A percentile compares a stretch with the other conserved stretches of the same genome.
Evolutionary conservation across 257 asterid genomes (phyloP).

Genomic region (Galeopsis tetrahit): DNA sequence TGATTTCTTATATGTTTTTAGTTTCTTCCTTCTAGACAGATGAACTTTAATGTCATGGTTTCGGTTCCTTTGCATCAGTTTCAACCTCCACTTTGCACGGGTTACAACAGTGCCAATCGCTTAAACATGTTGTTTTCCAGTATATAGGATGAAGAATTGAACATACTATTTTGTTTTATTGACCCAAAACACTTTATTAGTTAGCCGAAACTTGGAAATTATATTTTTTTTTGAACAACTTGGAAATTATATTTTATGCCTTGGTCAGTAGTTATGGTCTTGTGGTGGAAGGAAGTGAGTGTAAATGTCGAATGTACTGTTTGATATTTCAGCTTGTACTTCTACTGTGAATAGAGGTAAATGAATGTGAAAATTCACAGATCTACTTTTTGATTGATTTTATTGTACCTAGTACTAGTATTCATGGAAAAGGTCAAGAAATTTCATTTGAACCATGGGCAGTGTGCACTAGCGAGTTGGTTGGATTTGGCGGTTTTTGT

Average conservation of each 20-base stretch:
- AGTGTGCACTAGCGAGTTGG: neutral
- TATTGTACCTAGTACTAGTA: neutral
- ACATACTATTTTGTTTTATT: neutral
- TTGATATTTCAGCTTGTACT: neutral
- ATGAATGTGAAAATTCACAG: neutral
- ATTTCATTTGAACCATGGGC: neutral
- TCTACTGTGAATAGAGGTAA: neutral
- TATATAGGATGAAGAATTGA: neutral
- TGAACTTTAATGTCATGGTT: neutral
- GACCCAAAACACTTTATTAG: neutral
- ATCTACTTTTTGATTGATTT: neutral
- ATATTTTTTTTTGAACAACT: too few relatives aligned
- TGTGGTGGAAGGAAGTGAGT: neutral
- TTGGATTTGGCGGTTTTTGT: neutral
- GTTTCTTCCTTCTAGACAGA: neutral
- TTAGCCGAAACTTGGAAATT: neutral
- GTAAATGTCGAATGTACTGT: neutral
- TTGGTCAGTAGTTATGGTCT: neutral
- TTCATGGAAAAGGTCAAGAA: neutral
- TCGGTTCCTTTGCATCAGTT: neutral
- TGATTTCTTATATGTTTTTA: neutral
- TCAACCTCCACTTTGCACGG: neutral
- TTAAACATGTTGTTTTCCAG: neutral
- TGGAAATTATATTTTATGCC: neutral
- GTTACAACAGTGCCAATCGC: neutral